These are phyloP conservation scores for Penicillium sp. DNA, from an alignment of 2,329 filamentous ascomycete genomes.

Conservation along the genomic window DNA sequence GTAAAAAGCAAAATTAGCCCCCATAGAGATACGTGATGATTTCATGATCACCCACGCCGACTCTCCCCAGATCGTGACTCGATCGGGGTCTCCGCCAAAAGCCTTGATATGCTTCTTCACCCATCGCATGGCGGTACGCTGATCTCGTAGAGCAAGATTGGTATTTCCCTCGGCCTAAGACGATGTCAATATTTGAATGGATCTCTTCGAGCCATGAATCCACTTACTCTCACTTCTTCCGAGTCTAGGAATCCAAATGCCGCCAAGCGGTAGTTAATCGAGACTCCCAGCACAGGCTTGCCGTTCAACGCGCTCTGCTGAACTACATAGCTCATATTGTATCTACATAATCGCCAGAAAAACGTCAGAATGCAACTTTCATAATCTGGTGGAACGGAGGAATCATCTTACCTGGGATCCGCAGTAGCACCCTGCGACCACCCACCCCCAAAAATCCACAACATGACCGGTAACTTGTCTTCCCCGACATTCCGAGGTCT, in stretches of 20 bases:
- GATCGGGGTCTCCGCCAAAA: conserved; percentile 39
- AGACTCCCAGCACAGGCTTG: conserved; percentile 37
- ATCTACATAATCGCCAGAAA: conserved; percentile 19
- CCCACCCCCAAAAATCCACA: conserved; percentile 40
- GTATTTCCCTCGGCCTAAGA: conserved; percentile 34
- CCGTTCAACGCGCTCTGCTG: conserved; percentile 33
- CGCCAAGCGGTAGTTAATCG: conserved; percentile 38
- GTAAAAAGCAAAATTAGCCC: background rate
- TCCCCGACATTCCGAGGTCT: conserved; percentile 18
- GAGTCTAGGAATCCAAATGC: conserved; percentile 40
- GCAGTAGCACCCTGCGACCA: conserved; percentile 38
- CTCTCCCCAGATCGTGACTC: conserved; percentile 44
- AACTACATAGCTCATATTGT: conserved; percentile 40
- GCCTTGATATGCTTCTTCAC: conserved; percentile 41
- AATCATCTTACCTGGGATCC: conserved; percentile 32
- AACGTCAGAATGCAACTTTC: too few relatives aligned
- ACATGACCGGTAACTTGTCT: conserved; percentile 32
- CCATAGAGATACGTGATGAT: too few relatives aligned
- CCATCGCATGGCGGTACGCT: conserved; percentile 43
- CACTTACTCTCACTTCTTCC: conserved; percentile 33
- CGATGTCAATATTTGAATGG: background rate
- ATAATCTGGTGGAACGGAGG: background rate
- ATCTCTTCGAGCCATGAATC: background rate
- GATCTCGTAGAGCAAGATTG: conserved; percentile 38
- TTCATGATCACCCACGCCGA: conserved; percentile 30